phyloP scores from a whole-genome alignment of 2,329 filamentous ascomycete species.

The Huntiella savannae region DNA sequence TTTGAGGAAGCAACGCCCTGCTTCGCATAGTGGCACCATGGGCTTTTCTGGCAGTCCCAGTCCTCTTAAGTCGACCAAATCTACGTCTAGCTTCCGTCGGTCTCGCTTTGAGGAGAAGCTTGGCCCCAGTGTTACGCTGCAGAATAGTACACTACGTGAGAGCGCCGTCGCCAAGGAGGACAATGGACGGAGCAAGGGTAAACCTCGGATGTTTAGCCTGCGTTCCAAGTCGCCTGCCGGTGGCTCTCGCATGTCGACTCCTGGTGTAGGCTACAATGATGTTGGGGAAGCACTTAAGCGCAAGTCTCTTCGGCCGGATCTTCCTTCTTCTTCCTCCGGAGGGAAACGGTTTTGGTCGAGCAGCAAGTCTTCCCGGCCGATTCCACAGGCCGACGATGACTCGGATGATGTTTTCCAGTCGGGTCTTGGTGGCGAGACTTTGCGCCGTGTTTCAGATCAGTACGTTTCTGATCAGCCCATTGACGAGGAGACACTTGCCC shows the following conservation, averaged over 20 bases:
- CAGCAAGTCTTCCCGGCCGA: constrained; percentile 28
- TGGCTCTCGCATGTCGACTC: constrained; percentile 19
- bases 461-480: constrained; percentile 1
- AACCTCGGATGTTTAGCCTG: constrained; percentile 46
- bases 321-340: constrained; percentile 13
- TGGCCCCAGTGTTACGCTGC: background rate
- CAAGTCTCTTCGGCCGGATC: constrained; percentile 23
- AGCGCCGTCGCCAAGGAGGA: constrained; percentile 34
- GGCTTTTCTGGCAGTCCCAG: background rate
- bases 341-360: constrained; percentile 24
- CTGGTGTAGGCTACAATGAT: too few species aligned
- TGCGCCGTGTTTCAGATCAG: background rate
- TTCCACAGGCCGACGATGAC: constrained; percentile 56
- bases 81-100: constrained; percentile 11
- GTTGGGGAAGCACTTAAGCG: constrained; percentile 15
- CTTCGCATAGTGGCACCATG: background rate
- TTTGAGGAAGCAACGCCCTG: background rate
- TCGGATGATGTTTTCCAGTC: constrained; percentile 18
- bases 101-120: background rate
- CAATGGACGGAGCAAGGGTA: constrained; percentile 11
- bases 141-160: constrained; percentile 11
- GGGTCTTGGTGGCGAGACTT: too few species aligned
- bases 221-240: constrained; percentile 45
- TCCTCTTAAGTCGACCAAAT: background rate
- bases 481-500: background rate